Percentiles rank a stretch among this genome's conserved stretches.
These are phyloP conservation scores for Nakaseomyces sp. DNA, from an alignment of 1,139 yeast species.

Conservation along the genomic window DNA sequence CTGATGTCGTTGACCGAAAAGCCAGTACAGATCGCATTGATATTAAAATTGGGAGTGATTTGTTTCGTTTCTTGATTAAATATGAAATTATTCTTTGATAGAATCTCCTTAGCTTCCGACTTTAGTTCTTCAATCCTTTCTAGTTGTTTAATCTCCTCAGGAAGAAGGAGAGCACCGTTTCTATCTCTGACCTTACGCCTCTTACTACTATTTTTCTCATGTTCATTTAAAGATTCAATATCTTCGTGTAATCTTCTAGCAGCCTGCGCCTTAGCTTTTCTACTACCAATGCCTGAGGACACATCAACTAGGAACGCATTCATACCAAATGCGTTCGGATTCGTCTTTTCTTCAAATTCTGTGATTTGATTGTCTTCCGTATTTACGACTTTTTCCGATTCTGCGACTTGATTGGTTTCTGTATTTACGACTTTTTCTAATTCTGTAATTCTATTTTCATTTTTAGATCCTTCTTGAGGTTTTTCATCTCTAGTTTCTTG, in stretches of 20 bases:
- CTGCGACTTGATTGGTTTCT: too few relatives aligned
- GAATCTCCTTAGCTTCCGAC: slow-evolving; percentile 15
- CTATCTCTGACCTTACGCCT: slow-evolving; percentile 22
- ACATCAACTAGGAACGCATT: neutral
- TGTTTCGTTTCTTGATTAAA: slow-evolving; percentile 7
- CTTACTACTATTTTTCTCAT: slow-evolving; percentile 38
- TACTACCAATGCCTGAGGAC: slow-evolving; percentile 15
- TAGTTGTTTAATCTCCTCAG: slow-evolving; percentile 29
- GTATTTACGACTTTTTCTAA: too few relatives aligned
- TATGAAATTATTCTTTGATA: slow-evolving; percentile 7
- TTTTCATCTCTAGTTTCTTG: too few relatives aligned
- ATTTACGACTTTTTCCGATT: too few relatives aligned
- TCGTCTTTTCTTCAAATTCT: neutral
- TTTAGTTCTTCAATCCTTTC: slow-evolving; percentile 25
- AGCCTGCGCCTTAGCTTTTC: slow-evolving; percentile 60
- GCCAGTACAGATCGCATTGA: slow-evolving; percentile 54
- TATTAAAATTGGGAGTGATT: slow-evolving; percentile 9
- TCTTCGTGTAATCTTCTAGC: slow-evolving; percentile 57
- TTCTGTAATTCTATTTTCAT: too few relatives aligned
- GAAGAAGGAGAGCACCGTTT: slow-evolving; percentile 19
- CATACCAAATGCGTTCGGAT: neutral
- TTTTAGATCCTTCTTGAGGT: too few relatives aligned
- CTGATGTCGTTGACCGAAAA: slow-evolving; percentile 41
- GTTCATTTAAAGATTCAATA: slow-evolving; percentile 58
- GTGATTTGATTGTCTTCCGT: neutral